These are phyloP conservation scores for Nitzschia putrida DNA, from an alignment of 108 stramenopile genomes.

Conservation along the genomic window DNA sequence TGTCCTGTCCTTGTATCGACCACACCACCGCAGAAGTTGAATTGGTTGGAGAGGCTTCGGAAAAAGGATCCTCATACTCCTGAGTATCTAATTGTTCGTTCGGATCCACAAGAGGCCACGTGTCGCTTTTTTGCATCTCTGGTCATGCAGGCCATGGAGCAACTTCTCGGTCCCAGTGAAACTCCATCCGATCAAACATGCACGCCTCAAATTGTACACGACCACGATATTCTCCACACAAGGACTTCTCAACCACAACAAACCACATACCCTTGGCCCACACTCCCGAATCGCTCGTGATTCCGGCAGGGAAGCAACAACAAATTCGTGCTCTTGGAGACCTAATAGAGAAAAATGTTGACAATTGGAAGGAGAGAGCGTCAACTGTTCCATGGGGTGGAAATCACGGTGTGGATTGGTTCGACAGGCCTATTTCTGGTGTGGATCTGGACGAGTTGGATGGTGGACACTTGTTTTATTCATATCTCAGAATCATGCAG, in stretches of 20 bases:
- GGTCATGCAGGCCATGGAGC: no score
- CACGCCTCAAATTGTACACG: no score
- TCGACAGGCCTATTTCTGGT: no score
- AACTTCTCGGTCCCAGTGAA: no score
- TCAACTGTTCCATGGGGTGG: conserved; percentile 39
- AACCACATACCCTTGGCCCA: conserved; percentile 18
- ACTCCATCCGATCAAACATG: no score
- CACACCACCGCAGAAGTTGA: no score
- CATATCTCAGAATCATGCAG: conserved; percentile 45
- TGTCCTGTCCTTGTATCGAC: no score
- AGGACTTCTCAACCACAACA: background rate
- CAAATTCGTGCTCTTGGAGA: conserved; percentile 23
- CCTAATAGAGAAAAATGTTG: background rate
- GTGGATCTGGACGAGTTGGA: conserved; percentile 23
- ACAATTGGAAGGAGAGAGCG: conserved; percentile 23
- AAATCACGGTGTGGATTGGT: conserved; percentile 1
- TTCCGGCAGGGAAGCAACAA: background rate
- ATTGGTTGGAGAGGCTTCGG: no score
- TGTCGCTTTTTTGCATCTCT: no score
- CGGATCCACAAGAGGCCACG: no score
- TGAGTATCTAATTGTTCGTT: no score
- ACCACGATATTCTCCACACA: background rate
- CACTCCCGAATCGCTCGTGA: conserved; percentile 11
- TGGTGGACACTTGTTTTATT: conserved; percentile 28
- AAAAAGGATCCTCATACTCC: no score